A percentile compares a stretch with the other conserved stretches of the same genome.
Evolutionary conservation across 2,329 filamentous ascomycete genomes (phyloP).

Genomic region (Nemania sp.): DNA sequence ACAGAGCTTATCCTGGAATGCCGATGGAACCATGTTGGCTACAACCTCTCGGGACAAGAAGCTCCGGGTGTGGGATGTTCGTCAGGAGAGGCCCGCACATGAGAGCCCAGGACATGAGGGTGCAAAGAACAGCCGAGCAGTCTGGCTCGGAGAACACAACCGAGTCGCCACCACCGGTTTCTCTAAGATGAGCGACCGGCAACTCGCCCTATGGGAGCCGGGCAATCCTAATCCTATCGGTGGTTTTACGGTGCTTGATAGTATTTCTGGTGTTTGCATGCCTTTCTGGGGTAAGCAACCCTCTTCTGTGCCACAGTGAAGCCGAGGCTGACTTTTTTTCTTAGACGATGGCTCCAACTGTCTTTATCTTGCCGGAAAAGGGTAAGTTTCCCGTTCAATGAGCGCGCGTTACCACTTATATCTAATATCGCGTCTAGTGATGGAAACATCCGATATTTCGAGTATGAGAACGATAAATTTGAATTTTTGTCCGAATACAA

Average conservation of each 20-base stretch:
- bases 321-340: constrained; percentile 43
- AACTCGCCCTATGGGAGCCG: constrained; percentile 95
- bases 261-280: constrained; percentile 98
- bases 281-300: constrained; percentile 85
- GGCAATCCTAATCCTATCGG: constrained; percentile 87
- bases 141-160: constrained; percentile 98
- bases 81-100: constrained; percentile 88
- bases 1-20: constrained; percentile 96
- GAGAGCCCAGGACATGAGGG: constrained; percentile 88
- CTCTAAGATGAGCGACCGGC: constrained; percentile 97
- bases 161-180: constrained; percentile 96
- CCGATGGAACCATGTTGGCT: constrained; percentile 84
- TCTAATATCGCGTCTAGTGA: constrained; percentile 69
- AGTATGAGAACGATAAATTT: constrained; percentile 98
- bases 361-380: constrained; percentile 96
- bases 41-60: constrained; percentile 99
- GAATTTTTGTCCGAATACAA: constrained; percentile 98
- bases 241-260: constrained; percentile 90
- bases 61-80: constrained; percentile 95
- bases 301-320: not conserved
- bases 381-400: constrained; percentile 66
- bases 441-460: constrained; percentile 98
- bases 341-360: constrained; percentile 90
- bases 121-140: constrained; percentile 96
- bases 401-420: constrained; percentile 22